Evolutionary conservation across 352 stramenopile genomes (phyloP).

Genomic region (Phytophthora rubi): DNA sequence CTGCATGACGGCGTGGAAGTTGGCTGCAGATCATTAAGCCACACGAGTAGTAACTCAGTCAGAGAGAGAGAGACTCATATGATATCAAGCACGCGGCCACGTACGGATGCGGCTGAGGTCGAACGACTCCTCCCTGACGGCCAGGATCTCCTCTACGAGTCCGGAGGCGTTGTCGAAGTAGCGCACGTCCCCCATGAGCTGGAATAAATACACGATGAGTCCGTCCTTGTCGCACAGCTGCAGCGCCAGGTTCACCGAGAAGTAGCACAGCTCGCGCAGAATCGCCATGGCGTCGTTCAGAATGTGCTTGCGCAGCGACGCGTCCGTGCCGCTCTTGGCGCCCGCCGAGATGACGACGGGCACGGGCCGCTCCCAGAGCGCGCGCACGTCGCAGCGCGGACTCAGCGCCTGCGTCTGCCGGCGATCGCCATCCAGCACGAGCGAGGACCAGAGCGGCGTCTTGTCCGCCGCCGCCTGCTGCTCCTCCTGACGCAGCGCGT

Average conservation of each 20-base stretch:
- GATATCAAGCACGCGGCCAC: slow-evolving; percentile 13
- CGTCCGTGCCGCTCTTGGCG: slow-evolving; percentile 53
- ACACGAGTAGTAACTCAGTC: not conserved
- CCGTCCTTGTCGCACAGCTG: slow-evolving; percentile 84
- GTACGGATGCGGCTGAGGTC: slow-evolving; percentile 83
- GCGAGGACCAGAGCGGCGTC: slow-evolving; percentile 33
- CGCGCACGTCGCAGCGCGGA: slow-evolving; percentile 56
- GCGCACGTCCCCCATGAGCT: slow-evolving; percentile 87
- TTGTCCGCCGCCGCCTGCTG: slow-evolving; percentile 24
- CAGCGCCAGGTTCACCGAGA: slow-evolving; percentile 67
- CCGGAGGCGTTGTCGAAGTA: slow-evolving; percentile 92
- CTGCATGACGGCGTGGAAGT: slow-evolving; percentile 91
- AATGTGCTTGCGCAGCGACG: slow-evolving; percentile 55
- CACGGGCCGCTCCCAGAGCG: slow-evolving; percentile 61
- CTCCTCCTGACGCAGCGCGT: slow-evolving; percentile 68
- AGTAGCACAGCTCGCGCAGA: slow-evolving; percentile 85
- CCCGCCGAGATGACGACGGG: slow-evolving; percentile 33
- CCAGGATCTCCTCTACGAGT: slow-evolving; percentile 94
- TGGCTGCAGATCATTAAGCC: slow-evolving; percentile 49
- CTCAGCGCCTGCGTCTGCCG: slow-evolving; percentile 32
- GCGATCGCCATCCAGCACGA: slow-evolving; percentile 44
- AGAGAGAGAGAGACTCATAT: too few species aligned
- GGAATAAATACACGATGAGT: slow-evolving; percentile 94
- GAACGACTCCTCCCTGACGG: slow-evolving; percentile 80
- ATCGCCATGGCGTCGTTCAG: slow-evolving; percentile 83